A percentile compares a stretch with the other conserved stretches of the same genome.
Evolutionary conservation across 768 basidiomycete species (phyloP).

Genomic region (Lactifluus rugatus): DNA sequence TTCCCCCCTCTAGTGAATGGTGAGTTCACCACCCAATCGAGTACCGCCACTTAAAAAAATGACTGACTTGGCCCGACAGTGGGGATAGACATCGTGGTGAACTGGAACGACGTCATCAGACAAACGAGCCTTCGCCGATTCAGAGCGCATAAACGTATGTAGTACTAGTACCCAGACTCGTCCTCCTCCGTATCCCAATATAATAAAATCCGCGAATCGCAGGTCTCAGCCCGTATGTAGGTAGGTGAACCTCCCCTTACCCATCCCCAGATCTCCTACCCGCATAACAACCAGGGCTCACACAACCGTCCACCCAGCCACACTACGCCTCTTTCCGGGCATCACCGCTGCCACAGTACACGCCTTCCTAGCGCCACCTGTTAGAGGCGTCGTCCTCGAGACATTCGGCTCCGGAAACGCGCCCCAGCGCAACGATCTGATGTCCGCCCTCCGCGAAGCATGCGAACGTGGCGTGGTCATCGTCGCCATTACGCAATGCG

Average conservation of each 20-base stretch:
- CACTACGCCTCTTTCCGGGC: constrained; percentile 79
- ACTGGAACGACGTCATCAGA: constrained; percentile 81
- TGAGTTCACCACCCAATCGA: constrained; percentile 23
- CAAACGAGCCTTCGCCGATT: constrained; percentile 75
- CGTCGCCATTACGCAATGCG: constrained; percentile 87
- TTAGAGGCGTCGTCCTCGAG: constrained; percentile 77
- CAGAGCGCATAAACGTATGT: constrained; percentile 64
- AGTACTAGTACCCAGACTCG: neutral
- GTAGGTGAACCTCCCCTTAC: constrained; percentile 45
- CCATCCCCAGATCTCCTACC: neutral
- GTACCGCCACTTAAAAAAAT: neutral
- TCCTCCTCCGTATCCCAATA: neutral
- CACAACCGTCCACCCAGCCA: constrained; percentile 39
- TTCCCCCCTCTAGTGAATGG: constrained; percentile 76
- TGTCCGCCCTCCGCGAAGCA: constrained; percentile 69
- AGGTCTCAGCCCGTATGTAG: constrained; percentile 79
- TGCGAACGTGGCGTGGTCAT: constrained; percentile 77
- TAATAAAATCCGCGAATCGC: neutral
- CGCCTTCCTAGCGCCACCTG: constrained; percentile 66
- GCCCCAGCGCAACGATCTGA: constrained; percentile 68
- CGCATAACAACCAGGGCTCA: neutral
- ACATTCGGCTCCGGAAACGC: constrained; percentile 93
- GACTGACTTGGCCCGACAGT: constrained; percentile 34
- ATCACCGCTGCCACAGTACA: constrained; percentile 66
- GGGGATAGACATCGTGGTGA: constrained; percentile 82